Evolutionary conservation across 208 protist genomes (phyloP), one percentile per base, ranked within the genome.

Genomic region (Crithidia acanthocephali): DNA sequence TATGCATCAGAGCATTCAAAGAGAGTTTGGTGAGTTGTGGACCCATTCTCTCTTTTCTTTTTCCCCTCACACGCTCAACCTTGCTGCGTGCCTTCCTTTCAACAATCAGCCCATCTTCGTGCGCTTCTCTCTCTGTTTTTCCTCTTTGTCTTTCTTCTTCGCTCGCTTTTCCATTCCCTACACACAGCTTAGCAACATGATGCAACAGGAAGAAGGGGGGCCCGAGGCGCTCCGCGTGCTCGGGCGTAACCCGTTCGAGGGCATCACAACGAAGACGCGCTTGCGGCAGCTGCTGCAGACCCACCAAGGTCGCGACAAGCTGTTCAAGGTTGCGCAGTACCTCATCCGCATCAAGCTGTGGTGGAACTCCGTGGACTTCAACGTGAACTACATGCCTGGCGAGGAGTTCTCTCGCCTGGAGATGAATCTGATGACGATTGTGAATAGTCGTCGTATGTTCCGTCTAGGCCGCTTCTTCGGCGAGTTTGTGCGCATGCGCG

Each of bases 301-400:
- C 4, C 88, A 95, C 63, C 93, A 95, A 60, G 93, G 93, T 11
- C 77, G 93, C 30, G 93, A 97, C 72, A 97, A 97, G 68, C 63
- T 95, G 1, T 95, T 97, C 72, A 97, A 97, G 52, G 88, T 97
- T 8, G 83, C 84, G 1, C 93, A 97, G 71, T 97, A 97, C 58
- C 76, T 93, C 66, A 79, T 95, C 27, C 84, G 93, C 48, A 84
- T 97, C 42, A 79, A 77, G 63, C 70, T 95, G 28, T 97, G 88
- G 86, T 88, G 85, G 83, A 79, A 88, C 64, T 85, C 81, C 4
- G 85, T 97, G 15, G 76, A 85, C 42, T 92, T 92, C 61, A 91
- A 88, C 68, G 48, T 83, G 22, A 92, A 87, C 59, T 97, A 94
- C 74, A 61, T 91, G 45, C 87, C 87, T 27, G 89, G 85, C 42